Percentiles rank a stretch among this genome's conserved stretches.
Conservation (phyloP, 805 yeast genomes). For the Sugiyamaella marilandica region DNA sequence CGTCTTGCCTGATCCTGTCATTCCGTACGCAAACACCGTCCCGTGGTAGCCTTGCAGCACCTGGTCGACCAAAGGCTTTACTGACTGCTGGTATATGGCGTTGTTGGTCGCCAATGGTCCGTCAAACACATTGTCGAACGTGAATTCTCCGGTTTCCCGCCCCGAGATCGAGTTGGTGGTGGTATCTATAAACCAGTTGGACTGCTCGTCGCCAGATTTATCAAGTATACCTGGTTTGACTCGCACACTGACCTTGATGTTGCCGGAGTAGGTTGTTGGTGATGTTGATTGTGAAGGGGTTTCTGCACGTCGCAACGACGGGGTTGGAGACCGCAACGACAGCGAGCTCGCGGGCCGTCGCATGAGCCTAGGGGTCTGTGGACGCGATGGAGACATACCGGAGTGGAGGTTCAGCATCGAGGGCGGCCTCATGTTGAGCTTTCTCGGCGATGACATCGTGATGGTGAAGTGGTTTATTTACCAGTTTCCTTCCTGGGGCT, state of each 20-base stretch:
- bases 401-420: constrained; percentile 5
- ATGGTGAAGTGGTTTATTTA: background rate
- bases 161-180: constrained; percentile 39
- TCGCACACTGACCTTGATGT: constrained; percentile 71
- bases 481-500: constrained; percentile 1
- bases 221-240: constrained; percentile 52
- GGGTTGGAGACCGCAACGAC: constrained; percentile 26
- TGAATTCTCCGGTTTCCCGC: constrained; percentile 57
- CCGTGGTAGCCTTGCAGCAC: constrained; percentile 57
- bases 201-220: constrained; percentile 17
- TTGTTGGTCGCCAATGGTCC: constrained; percentile 44
- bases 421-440: constrained; percentile 8
- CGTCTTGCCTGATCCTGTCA: constrained; percentile 93
- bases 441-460: constrained; percentile 6
- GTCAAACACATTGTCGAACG: constrained; percentile 75
- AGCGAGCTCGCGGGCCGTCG: constrained; percentile 27
- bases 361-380: constrained; percentile 24
- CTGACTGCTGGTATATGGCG: constrained; percentile 57
- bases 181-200: constrained; percentile 44
- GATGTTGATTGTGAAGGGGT: constrained; percentile 20
- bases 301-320: constrained; percentile 20
- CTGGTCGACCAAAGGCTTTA: constrained; percentile 47
- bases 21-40: constrained; percentile 50
- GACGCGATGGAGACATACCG: constrained; percentile 13
- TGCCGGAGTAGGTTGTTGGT: constrained; percentile 48